A percentile compares a stretch with the other conserved stretches of the same genome.
Conservation (phyloP, 2,329 filamentous ascomycete genomes). For the Coleophoma crateriformis region DNA sequence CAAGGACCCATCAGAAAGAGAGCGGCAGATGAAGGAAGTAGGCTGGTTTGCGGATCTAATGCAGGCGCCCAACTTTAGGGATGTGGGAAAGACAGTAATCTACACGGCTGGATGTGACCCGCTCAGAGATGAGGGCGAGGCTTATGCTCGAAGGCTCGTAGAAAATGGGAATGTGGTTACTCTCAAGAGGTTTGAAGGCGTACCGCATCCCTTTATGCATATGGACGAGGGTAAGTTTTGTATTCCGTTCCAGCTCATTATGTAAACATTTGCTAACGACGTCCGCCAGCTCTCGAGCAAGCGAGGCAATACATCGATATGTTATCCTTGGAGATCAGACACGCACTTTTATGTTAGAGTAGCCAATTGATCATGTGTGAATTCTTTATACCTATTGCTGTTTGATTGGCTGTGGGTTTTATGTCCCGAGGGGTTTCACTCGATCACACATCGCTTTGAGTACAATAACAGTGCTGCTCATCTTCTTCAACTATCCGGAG, state of each 20-base stretch:
- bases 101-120: slow-evolving; percentile 39
- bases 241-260: not conserved
- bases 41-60: slow-evolving; percentile 27
- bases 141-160: slow-evolving; percentile 36
- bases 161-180: slow-evolving; percentile 39
- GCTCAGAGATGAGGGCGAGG: slow-evolving; percentile 42
- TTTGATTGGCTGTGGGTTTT: too few species aligned
- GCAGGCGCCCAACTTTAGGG: slow-evolving; percentile 27
- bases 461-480: too few species aligned
- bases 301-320: slow-evolving; percentile 25
- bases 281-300: slow-evolving; percentile 17
- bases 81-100: slow-evolving; percentile 32
- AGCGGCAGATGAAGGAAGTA: slow-evolving; percentile 15
- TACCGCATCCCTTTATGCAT: slow-evolving; percentile 45
- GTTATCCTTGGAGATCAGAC: slow-evolving; percentile 5
- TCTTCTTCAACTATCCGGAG: too few species aligned
- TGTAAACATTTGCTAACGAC: not conserved
- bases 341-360: not conserved
- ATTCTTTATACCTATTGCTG: too few species aligned
- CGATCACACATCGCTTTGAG: too few species aligned
- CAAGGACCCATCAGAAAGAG: slow-evolving; percentile 7
- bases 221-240: slow-evolving; percentile 28
- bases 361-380: too few species aligned
- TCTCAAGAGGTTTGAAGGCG: slow-evolving; percentile 37
- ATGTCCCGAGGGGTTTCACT: too few species aligned